Evolutionary conservation across 805 yeast genomes (phyloP).

Genomic region (Lipomyces starkeyi): DNA sequence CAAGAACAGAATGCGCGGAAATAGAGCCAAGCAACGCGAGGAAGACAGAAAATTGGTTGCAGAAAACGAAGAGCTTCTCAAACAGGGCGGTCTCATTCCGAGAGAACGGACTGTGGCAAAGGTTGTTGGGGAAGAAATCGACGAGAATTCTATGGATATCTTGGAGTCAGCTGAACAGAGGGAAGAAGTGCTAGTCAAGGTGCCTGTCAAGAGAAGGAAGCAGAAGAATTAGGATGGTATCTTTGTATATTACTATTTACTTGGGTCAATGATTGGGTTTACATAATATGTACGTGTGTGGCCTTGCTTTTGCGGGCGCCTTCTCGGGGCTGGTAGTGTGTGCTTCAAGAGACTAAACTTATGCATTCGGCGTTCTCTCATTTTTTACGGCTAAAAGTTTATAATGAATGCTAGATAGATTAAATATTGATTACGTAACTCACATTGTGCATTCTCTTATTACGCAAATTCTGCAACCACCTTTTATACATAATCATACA

Average conservation of each 20-base stretch:
- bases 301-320: not conserved
- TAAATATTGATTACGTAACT: not conserved
- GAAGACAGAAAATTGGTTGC: conserved; percentile 89
- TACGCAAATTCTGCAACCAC: not conserved
- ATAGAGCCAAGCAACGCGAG: conserved; percentile 82
- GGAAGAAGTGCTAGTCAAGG: conserved; percentile 33
- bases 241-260: not conserved
- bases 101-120: conserved; percentile 61
- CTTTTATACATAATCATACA: not conserved
- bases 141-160: conserved; percentile 53
- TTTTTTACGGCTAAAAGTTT: conserved; percentile 7
- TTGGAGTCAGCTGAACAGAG: conserved; percentile 46
- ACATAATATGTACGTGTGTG: conserved; percentile 7
- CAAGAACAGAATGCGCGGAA: conserved; percentile 99
- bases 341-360: conserved; percentile 4
- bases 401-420: not conserved
- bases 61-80: conserved; percentile 83
- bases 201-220: conserved; percentile 29
- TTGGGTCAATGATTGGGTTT: not conserved
- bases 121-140: conserved; percentile 54
- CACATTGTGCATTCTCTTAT: not conserved
- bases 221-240: conserved; percentile 14
- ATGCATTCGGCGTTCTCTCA: conserved; percentile 27
- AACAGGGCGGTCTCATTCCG: conserved; percentile 76
- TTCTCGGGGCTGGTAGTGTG: not conserved